Evolutionary conservation across 2,329 filamentous ascomycete species (phyloP).

Genomic region (Botrytis cinerea): DNA sequence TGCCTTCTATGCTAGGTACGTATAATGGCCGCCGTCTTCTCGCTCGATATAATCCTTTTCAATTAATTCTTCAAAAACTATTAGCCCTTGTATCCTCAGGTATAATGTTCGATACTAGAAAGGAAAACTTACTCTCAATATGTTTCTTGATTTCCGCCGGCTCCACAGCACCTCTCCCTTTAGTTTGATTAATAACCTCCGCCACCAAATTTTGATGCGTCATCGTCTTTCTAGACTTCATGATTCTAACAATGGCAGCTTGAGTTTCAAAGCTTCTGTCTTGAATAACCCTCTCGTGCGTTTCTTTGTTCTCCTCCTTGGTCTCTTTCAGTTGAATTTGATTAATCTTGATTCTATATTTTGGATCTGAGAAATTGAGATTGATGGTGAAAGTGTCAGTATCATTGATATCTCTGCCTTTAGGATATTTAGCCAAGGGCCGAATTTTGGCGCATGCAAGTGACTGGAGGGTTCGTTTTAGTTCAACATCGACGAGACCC

Average conservation of each 20-base stretch:
- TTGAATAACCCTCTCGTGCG: slow-evolving; percentile 83
- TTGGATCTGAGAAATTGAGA: slow-evolving; percentile 71
- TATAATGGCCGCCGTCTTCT: slow-evolving; percentile 67
- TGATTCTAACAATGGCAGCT: slow-evolving; percentile 92
- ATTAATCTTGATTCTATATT: slow-evolving; percentile 95
- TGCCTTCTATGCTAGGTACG: slow-evolving; percentile 62
- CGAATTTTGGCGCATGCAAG: slow-evolving; percentile 88
- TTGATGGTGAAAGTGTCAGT: slow-evolving; percentile 89
- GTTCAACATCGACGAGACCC: slow-evolving; percentile 72
- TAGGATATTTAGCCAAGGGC: slow-evolving; percentile 82
- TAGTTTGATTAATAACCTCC: slow-evolving; percentile 90
- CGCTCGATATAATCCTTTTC: slow-evolving; percentile 93
- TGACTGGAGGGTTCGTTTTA: slow-evolving; percentile 89
- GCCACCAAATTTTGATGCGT: slow-evolving; percentile 83
- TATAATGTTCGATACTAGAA: slow-evolving; percentile 19
- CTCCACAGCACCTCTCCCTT: slow-evolving; percentile 81
- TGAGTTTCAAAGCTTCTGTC: slow-evolving; percentile 96
- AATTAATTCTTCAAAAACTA: slow-evolving; percentile 58
- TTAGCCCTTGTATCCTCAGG: slow-evolving; percentile 37
- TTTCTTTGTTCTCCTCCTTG: slow-evolving; percentile 90
- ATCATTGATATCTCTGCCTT: slow-evolving; percentile 73
- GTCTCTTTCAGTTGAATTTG: slow-evolving; percentile 98
- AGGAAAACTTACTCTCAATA: slow-evolving; percentile 74
- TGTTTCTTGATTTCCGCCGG: slow-evolving; percentile 91
- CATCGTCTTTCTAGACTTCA: slow-evolving; percentile 92